Conservation (phyloP, 192 early-diverging fungal genomes). For the Coemansia sp. region DNA sequence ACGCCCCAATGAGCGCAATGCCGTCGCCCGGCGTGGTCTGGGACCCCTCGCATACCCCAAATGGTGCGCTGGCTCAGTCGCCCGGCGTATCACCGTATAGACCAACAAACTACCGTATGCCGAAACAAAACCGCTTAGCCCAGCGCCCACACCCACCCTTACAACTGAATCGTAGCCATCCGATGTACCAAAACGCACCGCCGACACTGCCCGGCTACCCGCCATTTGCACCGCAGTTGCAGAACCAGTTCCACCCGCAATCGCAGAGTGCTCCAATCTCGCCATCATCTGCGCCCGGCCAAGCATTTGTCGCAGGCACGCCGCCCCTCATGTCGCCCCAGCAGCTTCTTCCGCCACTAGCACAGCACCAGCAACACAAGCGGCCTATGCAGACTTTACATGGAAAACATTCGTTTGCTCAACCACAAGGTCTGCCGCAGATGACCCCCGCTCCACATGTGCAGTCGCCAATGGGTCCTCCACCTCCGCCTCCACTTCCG, state of each 20-base stretch:
- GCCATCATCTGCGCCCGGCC: slow-evolving; percentile 7
- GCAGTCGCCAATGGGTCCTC: background rate
- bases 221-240: background rate
- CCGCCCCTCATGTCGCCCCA: slow-evolving; percentile 1
- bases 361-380: slow-evolving; percentile 1
- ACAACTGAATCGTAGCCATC: background rate
- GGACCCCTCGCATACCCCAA: slow-evolving; percentile 2
- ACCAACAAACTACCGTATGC: slow-evolving; percentile 14
- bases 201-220: background rate
- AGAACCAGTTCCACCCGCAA: slow-evolving; percentile 10
- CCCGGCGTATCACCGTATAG: slow-evolving; percentile 1
- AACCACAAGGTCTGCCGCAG: slow-evolving; percentile 1
- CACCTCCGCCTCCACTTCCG: background rate
- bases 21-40: slow-evolving; percentile 10
- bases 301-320: background rate
- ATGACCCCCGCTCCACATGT: background rate
- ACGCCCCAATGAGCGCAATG: background rate
- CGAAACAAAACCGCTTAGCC: slow-evolving; percentile 11
- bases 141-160: too few species aligned
- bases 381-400: background rate
- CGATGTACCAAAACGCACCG: background rate
- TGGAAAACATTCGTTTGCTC: slow-evolving; percentile 3
- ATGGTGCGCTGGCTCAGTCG: background rate
- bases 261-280: slow-evolving; percentile 44
- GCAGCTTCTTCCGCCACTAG: background rate